These are phyloP conservation scores for Avicennia marina DNA, from an alignment of 257 asterid species.

Conservation along the genomic window DNA sequence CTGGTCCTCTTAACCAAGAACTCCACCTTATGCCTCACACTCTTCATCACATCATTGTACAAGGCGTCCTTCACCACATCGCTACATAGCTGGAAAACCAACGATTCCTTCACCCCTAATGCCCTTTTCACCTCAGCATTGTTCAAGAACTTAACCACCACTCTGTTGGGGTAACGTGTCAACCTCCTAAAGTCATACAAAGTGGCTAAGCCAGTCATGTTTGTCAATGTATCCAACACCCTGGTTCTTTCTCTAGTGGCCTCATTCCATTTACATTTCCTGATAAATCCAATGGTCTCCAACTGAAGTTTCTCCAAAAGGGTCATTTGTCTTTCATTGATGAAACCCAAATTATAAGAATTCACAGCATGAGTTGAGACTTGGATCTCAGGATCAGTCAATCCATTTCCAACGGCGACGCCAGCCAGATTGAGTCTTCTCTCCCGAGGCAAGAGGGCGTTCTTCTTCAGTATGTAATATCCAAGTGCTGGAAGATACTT, in stretches of 20 bases:
- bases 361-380: slow-evolving; percentile 62
- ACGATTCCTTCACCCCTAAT: slow-evolving; percentile 44
- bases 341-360: slow-evolving; percentile 53
- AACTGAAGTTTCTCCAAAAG: slow-evolving; percentile 53
- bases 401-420: slow-evolving; percentile 80
- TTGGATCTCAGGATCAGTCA: slow-evolving; percentile 70
- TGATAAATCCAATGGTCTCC: slow-evolving; percentile 36
- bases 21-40: slow-evolving; percentile 63
- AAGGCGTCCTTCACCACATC: slow-evolving; percentile 44
- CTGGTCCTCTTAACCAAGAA: slow-evolving; percentile 54
- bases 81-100: slow-evolving; percentile 46
- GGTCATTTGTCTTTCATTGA: slow-evolving; percentile 54
- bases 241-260: slow-evolving; percentile 49
- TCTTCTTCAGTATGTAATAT: slow-evolving; percentile 46
- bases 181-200: slow-evolving; percentile 57
- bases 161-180: slow-evolving; percentile 45
- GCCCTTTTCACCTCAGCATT: slow-evolving; percentile 48
- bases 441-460: slow-evolving; percentile 20
- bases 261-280: slow-evolving; percentile 48
- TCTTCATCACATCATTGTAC: slow-evolving; percentile 75
- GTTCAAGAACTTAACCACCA: slow-evolving; percentile 49
- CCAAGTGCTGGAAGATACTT: slow-evolving; percentile 74
- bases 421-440: slow-evolving; percentile 52
- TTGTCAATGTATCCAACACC: slow-evolving; percentile 33
- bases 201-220: slow-evolving; percentile 85